A percentile compares a stretch with the other conserved stretches of the same genome.
These are phyloP conservation scores for Penicillium verhagenii DNA, from an alignment of 495 filamentous ascomycete genomes.

Conservation along the genomic window DNA sequence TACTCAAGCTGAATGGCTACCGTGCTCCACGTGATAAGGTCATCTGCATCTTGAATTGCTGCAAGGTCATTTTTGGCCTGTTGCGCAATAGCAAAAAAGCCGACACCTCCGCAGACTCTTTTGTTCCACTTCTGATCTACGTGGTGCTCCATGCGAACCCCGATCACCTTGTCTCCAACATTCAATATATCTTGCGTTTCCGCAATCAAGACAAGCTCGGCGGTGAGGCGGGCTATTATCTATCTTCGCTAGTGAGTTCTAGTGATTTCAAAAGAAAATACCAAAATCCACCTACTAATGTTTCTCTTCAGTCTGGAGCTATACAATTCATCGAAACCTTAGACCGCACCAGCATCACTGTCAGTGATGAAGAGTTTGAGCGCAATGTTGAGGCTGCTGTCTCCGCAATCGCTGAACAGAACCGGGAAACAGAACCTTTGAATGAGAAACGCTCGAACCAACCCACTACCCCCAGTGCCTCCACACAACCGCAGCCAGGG, in stretches of 20 bases:
- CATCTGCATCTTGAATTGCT: constrained; percentile 97
- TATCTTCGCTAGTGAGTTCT: constrained; percentile 78
- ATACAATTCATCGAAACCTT: constrained; percentile 97
- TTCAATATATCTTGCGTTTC: constrained; percentile 96
- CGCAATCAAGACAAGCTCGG: constrained; percentile 95
- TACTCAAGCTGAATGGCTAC: constrained; percentile 94
- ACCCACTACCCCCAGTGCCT: constrained; percentile 5
- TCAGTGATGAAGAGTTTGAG: constrained; percentile 94
- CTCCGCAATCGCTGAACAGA: constrained; percentile 91
- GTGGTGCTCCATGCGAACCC: constrained; percentile 93
- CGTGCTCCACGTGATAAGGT: constrained; percentile 96
- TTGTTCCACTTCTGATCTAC: constrained; percentile 93
- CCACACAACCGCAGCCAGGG: constrained; percentile 46
- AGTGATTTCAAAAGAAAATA: neutral
- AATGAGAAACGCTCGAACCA: constrained; percentile 56
- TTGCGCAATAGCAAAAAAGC: constrained; percentile 81
- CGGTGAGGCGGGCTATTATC: constrained; percentile 96
- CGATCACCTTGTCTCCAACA: constrained; percentile 92
- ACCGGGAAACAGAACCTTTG: constrained; percentile 52
- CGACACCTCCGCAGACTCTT: constrained; percentile 93
- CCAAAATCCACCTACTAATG: constrained; percentile 7
- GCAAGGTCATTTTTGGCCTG: constrained; percentile 99
- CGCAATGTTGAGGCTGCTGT: constrained; percentile 92
- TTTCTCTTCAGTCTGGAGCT: constrained; percentile 70
- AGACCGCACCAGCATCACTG: constrained; percentile 89